phyloP scores from a whole-genome alignment of 2,329 filamentous ascomycete species.

The Aspergillus pseudoterreus region DNA sequence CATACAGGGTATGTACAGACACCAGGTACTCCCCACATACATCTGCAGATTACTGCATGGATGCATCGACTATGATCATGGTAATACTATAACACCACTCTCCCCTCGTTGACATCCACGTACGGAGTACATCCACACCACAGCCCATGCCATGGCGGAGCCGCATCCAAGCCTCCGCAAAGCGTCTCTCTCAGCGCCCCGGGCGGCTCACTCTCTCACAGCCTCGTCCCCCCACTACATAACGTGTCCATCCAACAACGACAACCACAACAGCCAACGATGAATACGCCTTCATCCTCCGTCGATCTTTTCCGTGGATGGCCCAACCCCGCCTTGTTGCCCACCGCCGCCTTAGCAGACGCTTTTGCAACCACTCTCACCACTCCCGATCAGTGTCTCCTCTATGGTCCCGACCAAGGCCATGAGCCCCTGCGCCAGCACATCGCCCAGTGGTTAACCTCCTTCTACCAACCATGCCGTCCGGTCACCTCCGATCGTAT shows the following conservation, averaged over 20 bases:
- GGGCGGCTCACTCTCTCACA: neutral
- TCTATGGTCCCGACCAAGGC: constrained; percentile 77
- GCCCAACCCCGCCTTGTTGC: constrained; percentile 59
- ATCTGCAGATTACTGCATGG: too few species aligned
- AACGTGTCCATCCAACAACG: neutral
- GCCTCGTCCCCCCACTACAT: neutral
- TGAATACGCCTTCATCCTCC: too few species aligned
- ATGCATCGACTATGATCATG: too few species aligned
- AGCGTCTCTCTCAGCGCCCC: too few species aligned
- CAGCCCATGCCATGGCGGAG: too few species aligned
- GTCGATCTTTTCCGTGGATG: constrained; percentile 46
- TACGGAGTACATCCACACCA: too few species aligned
- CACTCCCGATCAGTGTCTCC: constrained; percentile 34
- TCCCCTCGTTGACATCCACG: too few species aligned
- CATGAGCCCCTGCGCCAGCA: constrained; percentile 65
- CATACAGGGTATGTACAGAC: too few species aligned
- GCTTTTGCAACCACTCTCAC: constrained; percentile 57
- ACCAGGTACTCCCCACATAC: too few species aligned
- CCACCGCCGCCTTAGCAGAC: constrained; percentile 57
- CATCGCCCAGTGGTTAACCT: constrained; percentile 66
- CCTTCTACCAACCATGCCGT: constrained; percentile 53
- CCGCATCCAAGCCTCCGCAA: too few species aligned
- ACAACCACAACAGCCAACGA: neutral
- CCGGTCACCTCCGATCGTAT: constrained; percentile 58
- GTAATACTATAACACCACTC: too few species aligned